Percentiles rank a stretch among this genome's conserved stretches.
These are phyloP conservation scores for Sarocladium brachiariae DNA, from an alignment of 2,329 filamentous ascomycete species.

Conservation along the genomic window DNA sequence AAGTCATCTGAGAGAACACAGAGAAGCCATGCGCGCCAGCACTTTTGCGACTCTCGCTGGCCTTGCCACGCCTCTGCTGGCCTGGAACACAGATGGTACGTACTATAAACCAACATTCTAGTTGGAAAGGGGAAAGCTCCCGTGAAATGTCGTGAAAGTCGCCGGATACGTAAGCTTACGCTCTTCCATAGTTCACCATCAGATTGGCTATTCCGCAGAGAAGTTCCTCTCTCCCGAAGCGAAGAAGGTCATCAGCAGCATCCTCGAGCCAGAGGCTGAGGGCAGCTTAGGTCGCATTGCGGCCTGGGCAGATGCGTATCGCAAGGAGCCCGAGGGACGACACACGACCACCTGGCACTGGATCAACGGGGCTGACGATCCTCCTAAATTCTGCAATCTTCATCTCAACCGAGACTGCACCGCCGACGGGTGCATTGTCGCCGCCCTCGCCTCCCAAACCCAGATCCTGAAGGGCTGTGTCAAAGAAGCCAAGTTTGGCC, in stretches of 20 bases:
- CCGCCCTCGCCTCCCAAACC: slow-evolving; percentile 2
- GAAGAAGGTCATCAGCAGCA: slow-evolving; percentile 5
- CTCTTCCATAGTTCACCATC: slow-evolving; percentile 5
- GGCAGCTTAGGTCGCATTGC: slow-evolving; percentile 5
- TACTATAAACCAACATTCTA: no score
- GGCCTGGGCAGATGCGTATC: neutral
- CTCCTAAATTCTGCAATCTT: slow-evolving; percentile 4
- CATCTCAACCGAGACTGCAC: slow-evolving; percentile 5
- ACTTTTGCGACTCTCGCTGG: neutral
- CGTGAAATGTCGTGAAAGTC: no score
- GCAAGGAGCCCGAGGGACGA: neutral
- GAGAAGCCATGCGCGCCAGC: neutral
- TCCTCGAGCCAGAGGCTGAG: slow-evolving; percentile 3
- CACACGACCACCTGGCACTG: slow-evolving; percentile 8
- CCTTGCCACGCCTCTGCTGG: neutral
- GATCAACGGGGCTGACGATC: slow-evolving; percentile 8
- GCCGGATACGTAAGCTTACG: no score
- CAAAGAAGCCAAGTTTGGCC: slow-evolving; percentile 7
- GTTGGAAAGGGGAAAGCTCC: no score
- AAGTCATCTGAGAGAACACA: neutral
- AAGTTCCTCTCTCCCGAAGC: slow-evolving; percentile 6
- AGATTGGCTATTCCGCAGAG: slow-evolving; percentile 3
- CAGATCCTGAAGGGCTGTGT: slow-evolving; percentile 6
- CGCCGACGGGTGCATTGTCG: neutral
- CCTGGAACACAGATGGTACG: slow-evolving; percentile 7